Percentiles rank a stretch among this genome's conserved stretches.
These are phyloP conservation scores for Dissophora globulifera DNA, from an alignment of 192 early-diverging fungal species.

Conservation along the genomic window DNA sequence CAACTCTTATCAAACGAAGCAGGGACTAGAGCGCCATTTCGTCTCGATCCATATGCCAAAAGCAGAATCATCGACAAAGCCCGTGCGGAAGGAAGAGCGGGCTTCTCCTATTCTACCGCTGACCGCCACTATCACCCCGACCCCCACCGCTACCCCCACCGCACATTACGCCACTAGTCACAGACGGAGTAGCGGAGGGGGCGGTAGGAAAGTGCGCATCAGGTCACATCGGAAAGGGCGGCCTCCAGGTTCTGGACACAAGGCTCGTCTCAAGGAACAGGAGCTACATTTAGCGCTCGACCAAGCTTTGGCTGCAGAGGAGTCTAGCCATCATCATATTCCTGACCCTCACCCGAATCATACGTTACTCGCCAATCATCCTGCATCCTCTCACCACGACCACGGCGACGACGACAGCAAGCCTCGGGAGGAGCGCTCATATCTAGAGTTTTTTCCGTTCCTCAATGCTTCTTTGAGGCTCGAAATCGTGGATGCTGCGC, in stretches of 20 bases:
- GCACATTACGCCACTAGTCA: too few relatives aligned
- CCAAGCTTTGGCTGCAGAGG: not conserved
- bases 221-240: slow-evolving; percentile 37
- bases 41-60: slow-evolving; percentile 34
- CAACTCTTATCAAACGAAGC: slow-evolving; percentile 49
- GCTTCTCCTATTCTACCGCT: too few relatives aligned
- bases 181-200: not conserved
- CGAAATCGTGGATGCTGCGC: slow-evolving; percentile 45
- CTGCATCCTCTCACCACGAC: slow-evolving; percentile 25
- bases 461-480: slow-evolving; percentile 67
- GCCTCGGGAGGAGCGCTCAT: slow-evolving; percentile 89
- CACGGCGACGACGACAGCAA: slow-evolving; percentile 54
- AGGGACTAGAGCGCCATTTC: slow-evolving; percentile 50
- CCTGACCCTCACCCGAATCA: slow-evolving; percentile 14
- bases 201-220: slow-evolving; percentile 6
- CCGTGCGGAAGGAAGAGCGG: not conserved
- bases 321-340: not conserved
- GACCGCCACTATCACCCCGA: too few relatives aligned
- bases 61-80: not conserved
- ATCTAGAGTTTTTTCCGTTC: slow-evolving; percentile 84
- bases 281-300: not conserved
- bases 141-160: too few relatives aligned
- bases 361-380: slow-evolving; percentile 18
- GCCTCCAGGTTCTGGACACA: slow-evolving; percentile 26
- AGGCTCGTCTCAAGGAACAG: slow-evolving; percentile 19